phyloP scores from a whole-genome alignment of 164 flowering plant genomes.

The Amborella trichopoda region DNA sequence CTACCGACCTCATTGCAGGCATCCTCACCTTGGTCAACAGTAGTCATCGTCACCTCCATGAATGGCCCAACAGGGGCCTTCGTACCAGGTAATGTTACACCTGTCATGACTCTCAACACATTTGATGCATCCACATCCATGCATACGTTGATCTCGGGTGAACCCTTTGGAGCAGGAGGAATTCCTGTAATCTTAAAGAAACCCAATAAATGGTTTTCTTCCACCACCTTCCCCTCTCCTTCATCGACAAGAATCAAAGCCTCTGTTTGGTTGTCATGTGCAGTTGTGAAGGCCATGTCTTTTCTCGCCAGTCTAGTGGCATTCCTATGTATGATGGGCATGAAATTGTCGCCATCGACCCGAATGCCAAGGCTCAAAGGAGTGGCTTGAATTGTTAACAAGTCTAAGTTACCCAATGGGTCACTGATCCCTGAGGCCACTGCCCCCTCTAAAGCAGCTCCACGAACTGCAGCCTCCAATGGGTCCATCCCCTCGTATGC shows the following conservation, averaged over 20 bases:
- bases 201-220: constrained; percentile 66
- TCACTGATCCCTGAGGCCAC: constrained; percentile 77
- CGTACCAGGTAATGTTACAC: constrained; percentile 38
- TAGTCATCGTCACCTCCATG: constrained; percentile 36
- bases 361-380: constrained; percentile 61
- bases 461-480: constrained; percentile 74
- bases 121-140: constrained; percentile 85
- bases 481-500: constrained; percentile 49
- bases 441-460: constrained; percentile 93
- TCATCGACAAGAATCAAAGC: constrained; percentile 68
- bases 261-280: constrained; percentile 64
- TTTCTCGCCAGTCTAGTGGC: constrained; percentile 64
- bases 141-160: constrained; percentile 67
- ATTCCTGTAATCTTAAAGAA: constrained; percentile 70
- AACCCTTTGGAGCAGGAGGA: constrained; percentile 69
- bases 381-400: constrained; percentile 73
- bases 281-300: constrained; percentile 65
- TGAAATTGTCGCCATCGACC: constrained; percentile 44
- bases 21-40: constrained; percentile 20
- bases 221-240: constrained; percentile 51
- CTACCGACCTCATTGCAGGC: background rate
- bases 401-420: constrained; percentile 65
- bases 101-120: constrained; percentile 60
- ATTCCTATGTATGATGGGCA: constrained; percentile 54
- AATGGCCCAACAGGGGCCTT: constrained; percentile 33